Conservation (phyloP, 2,329 filamentous ascomycete genomes). For the Calonectria naviculata region DNA sequence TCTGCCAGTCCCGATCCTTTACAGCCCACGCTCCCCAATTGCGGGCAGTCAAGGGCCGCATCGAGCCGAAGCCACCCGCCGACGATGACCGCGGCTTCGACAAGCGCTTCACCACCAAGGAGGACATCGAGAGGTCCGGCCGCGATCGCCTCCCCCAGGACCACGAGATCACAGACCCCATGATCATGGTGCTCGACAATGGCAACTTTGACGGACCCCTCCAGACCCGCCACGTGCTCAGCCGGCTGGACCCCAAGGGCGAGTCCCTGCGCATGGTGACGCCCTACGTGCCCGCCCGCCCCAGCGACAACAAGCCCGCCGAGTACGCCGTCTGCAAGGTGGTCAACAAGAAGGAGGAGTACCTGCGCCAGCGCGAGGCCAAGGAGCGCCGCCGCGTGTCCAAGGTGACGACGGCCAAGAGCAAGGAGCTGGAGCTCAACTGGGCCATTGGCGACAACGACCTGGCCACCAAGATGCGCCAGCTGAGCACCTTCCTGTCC, state of each 20-base stretch:
- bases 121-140: constrained; percentile 46
- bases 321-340: constrained; percentile 76
- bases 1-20: constrained; percentile 31
- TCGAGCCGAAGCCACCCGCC: neutral
- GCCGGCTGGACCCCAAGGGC: constrained; percentile 43
- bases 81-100: constrained; percentile 41
- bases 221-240: constrained; percentile 53
- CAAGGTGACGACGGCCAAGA: constrained; percentile 53
- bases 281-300: constrained; percentile 48
- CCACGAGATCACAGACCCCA: constrained; percentile 55
- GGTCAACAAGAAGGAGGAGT: constrained; percentile 66
- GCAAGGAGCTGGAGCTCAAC: constrained; percentile 88
- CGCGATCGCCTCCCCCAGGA: constrained; percentile 55
- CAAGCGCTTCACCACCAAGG: constrained; percentile 49
- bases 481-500: constrained; percentile 74
- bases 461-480: constrained; percentile 75
- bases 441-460: constrained; percentile 88
- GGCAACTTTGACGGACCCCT: constrained; percentile 53
- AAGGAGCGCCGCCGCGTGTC: constrained; percentile 58
- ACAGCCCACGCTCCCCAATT: constrained; percentile 18
- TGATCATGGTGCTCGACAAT: constrained; percentile 54
- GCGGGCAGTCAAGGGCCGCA: neutral
- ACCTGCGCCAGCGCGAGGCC: constrained; percentile 52
- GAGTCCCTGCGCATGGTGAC: constrained; percentile 56
- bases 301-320: constrained; percentile 32